Evolutionary conservation across 208 protist genomes (phyloP).

Genomic region (Leishmania amazonensis): DNA sequence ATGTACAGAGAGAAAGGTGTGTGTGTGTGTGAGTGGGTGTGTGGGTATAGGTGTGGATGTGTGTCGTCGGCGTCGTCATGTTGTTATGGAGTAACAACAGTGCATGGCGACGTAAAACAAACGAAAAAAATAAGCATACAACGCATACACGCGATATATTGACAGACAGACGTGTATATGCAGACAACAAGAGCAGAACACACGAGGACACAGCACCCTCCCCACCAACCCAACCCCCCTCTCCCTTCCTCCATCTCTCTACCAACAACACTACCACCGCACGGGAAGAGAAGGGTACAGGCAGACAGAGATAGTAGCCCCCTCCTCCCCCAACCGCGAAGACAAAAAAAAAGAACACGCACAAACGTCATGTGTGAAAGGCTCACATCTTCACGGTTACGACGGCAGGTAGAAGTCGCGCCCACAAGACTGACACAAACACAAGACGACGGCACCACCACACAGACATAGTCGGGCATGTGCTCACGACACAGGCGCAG

Average conservation of each 20-base stretch:
- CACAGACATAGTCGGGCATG: not conserved
- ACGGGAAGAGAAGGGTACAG: not conserved
- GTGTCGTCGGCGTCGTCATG: no score
- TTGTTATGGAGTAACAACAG: no score
- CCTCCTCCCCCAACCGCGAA: not conserved
- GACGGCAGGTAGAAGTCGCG: not conserved
- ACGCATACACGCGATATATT: not conserved
- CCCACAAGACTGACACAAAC: not conserved
- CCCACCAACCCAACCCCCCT: no score
- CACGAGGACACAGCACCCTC: not conserved
- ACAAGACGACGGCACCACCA: not conserved
- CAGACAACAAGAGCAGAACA: not conserved
- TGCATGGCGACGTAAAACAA: not conserved
- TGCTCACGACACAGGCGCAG: not conserved
- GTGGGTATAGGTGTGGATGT: no score
- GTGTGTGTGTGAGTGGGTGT: no score
- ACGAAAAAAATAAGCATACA: not conserved
- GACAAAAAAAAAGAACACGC: not conserved
- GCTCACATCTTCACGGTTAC: not conserved
- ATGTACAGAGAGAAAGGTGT: no score
- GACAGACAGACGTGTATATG: not conserved
- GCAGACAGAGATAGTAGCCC: not conserved
- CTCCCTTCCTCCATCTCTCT: not conserved
- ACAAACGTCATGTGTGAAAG: not conserved
- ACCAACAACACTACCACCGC: not conserved